Base-by-base conservation (phyloP, 2,329 filamentous ascomycete species). In the Exophiala lecanii-corni region DNA sequence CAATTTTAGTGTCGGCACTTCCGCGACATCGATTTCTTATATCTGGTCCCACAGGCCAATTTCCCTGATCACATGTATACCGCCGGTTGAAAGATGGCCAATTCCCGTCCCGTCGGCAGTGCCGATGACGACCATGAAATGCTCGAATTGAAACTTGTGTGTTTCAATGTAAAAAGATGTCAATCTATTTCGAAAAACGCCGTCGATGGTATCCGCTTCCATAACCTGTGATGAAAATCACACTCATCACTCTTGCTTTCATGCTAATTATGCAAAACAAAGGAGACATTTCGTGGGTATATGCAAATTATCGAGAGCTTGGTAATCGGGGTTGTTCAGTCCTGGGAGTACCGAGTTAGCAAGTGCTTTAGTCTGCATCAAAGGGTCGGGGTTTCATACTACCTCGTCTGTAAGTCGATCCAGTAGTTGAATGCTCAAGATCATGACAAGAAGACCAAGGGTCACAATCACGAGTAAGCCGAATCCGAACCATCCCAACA, bases 401-500 rank as follows among this genome's bases (percentile, higher is more conserved):
- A n/a, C 55, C 31, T 70, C 69, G 48, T 72, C 70, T 3, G 69
- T 71, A 55, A 73, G 57, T 57, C 84, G 76, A 56, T 80, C 76
- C 53, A 96, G 70, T 43, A 95, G 75, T 55, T 82, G 78, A 62
- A 96, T 92, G 69, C 89, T 96, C 64, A 97, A 71, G 59, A 96
- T 95, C 89, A 97, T 97, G 59, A 96, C 85, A 50, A 98, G 72
- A 65, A 97, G 53, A 43, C 91, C 92, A 59, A 97, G 92, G 36
- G 91, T 97, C 40, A 97, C 91, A 50, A 97, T 84, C 57, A 98
- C 94, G 53, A 98, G 75, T 40, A 97, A 67, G 16, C 86, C 84
- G 61, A 98, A 97, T 31, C 87, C 86, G 67, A 98, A 97, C 92
- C 92, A 98, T 46, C 92, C 92, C 60, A 98, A 75, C 13, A 96